A percentile compares a stretch with the other conserved stretches of the same genome.
These are phyloP conservation scores for Heritiera littoralis DNA, from an alignment of 345 rosid species.

Conservation along the genomic window DNA sequence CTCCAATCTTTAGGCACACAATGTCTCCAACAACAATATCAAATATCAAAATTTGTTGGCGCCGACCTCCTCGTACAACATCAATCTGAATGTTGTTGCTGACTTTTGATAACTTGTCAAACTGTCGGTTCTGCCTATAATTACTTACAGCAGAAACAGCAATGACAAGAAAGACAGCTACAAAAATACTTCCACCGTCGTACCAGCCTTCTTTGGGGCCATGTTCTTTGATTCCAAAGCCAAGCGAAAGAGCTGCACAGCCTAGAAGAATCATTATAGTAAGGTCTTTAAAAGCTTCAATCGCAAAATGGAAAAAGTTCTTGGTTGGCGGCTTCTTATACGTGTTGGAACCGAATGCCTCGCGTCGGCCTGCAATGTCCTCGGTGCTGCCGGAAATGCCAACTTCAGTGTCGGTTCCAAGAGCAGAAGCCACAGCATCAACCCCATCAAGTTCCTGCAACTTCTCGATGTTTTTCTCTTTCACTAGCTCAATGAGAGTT, in stretches of 20 bases:
- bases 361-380: conserved; percentile 39
- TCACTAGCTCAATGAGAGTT: conserved; percentile 43
- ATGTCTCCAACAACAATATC: conserved; percentile 71
- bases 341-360: conserved; percentile 62
- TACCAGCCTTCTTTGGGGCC: conserved; percentile 70
- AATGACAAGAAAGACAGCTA: conserved; percentile 55
- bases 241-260: conserved; percentile 63
- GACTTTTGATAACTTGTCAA: conserved; percentile 48
- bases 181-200: conserved; percentile 66
- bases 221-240: conserved; percentile 56
- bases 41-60: conserved; percentile 46
- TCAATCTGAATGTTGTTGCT: conserved; percentile 56
- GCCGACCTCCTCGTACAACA: conserved; percentile 49
- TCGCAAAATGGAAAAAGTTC: conserved; percentile 43
- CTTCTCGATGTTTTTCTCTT: conserved; percentile 35
- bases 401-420: conserved; percentile 29
- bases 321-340: conserved; percentile 62
- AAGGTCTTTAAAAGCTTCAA: conserved; percentile 54
- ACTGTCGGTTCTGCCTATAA: conserved; percentile 51
- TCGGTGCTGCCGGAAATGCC: conserved; percentile 44
- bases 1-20: conserved; percentile 58
- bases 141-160: conserved; percentile 55
- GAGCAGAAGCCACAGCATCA: conserved; percentile 37
- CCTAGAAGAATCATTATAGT: conserved; percentile 56
- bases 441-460: conserved; percentile 45